Conservation (phyloP, 768 basidiomycete species). For the Mycena galericulata region DNA sequence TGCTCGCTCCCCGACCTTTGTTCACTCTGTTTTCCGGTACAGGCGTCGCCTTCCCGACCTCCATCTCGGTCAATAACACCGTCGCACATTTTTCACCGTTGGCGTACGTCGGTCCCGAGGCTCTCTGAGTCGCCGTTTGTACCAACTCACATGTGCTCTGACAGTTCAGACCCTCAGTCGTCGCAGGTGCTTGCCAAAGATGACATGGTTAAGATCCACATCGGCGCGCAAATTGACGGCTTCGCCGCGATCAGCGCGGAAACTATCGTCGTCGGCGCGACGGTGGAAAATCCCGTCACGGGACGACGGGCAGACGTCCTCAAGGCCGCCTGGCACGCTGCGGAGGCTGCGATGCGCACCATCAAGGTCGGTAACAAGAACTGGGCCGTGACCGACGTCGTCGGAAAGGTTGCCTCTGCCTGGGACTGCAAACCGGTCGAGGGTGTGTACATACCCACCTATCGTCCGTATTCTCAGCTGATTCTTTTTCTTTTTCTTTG, state of each 20-base stretch:
- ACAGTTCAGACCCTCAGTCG: constrained; percentile 81
- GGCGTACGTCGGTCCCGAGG: constrained; percentile 68
- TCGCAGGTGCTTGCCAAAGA: constrained; percentile 78
- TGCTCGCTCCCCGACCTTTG: constrained; percentile 11
- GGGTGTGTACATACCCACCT: constrained; percentile 59
- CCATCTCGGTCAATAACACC: constrained; percentile 93
- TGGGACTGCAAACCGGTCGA: constrained; percentile 95
- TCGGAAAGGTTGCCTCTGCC: constrained; percentile 74
- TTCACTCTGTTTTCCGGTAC: constrained; percentile 10
- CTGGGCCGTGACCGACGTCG: constrained; percentile 92
- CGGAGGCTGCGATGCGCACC: constrained; percentile 91
- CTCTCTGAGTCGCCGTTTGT: constrained; percentile 35
- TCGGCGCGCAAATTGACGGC: constrained; percentile 98
- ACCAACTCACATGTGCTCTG: constrained; percentile 28
- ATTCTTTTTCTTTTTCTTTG: background rate
- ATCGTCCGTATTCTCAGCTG: background rate
- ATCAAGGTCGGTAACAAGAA: constrained; percentile 95
- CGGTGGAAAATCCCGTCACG: constrained; percentile 77
- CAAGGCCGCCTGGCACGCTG: constrained; percentile 93
- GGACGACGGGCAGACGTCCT: constrained; percentile 92
- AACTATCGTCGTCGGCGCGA: constrained; percentile 90
- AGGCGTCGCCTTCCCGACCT: constrained; percentile 97
- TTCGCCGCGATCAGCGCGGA: constrained; percentile 95
- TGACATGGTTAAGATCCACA: constrained; percentile 95
- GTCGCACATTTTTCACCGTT: constrained; percentile 98